Base-by-base conservation (phyloP, 164 flowering plant genomes). In the Chimonanthus salicifolius region DNA sequence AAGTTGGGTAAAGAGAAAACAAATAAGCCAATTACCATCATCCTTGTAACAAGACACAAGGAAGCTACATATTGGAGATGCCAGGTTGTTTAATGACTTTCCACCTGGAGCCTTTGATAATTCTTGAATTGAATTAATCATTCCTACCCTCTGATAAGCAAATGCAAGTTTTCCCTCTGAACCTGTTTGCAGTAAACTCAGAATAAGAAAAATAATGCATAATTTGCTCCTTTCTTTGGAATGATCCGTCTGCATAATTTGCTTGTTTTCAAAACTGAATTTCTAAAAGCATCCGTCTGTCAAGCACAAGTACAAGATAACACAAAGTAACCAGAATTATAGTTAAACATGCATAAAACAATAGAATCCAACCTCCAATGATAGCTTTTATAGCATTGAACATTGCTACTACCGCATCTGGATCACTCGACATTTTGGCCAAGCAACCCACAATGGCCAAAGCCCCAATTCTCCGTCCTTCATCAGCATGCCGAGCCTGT, bases 131-230 rank as follows among this genome's bases (percentile, higher is more conserved):
- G 92, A 88, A 83, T 80, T 92, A 69, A 94, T 79, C 97, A 89
- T 91, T 18, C 98, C 99, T 82, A 90, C 80, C 79, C 98, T 83
- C 80, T 96, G 99, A 77, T 96, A 90, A 60, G 97, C 92, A 82
- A 87, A 94, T 71, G 91, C 76, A 70, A 96, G 88, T 79, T 98
- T 90, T 64, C 99, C 99, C 82, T 96, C 99, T 60, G 98, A 92
- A 50, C 99, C 99, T 96, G 90, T 74, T 72, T 47, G 46, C 13
- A 48, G 48, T 45, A 69, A 47, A 6, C 62, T 16, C 6, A 20
- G 4, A 2, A 54, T 54, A 54, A 66, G 43, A 46, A 43, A 50
- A 69, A 16, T 51, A 49, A 16, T 18, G 71, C n/a, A 51, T 1
- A 20, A n/a, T n/a, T 49, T 48, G 21, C 4, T 3, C n/a, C 15